Percentiles rank a stretch among this genome's conserved stretches.
These are phyloP conservation scores for Deakozyma indianensis DNA, from an alignment of 805 yeast species.

Conservation along the genomic window DNA sequence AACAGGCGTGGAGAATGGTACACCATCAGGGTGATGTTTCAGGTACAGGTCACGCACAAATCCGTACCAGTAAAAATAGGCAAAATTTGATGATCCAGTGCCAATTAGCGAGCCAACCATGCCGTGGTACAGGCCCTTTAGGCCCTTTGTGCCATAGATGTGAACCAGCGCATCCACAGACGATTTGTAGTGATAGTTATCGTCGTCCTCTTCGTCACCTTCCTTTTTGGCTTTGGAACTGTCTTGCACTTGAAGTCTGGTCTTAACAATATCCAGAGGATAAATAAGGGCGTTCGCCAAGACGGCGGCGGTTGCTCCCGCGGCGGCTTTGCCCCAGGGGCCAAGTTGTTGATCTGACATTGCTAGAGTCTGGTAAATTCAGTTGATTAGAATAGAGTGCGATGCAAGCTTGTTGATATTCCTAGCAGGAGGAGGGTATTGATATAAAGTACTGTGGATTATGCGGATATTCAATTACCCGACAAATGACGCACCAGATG, in stretches of 20 bases:
- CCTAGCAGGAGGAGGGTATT: too few relatives aligned
- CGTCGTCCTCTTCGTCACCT: constrained; percentile 4
- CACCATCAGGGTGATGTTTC: constrained; percentile 21
- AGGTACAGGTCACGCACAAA: constrained; percentile 46
- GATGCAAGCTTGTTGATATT: too few relatives aligned
- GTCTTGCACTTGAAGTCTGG: constrained; percentile 57
- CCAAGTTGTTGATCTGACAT: too few relatives aligned
- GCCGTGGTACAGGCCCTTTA: constrained; percentile 61
- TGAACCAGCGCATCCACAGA: constrained; percentile 48
- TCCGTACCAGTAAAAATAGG: constrained; percentile 81
- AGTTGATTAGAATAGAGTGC: too few relatives aligned
- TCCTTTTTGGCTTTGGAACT: constrained; percentile 4
- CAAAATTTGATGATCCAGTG: constrained; percentile 63
- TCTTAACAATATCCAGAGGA: constrained; percentile 67
- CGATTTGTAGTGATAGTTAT: constrained; percentile 30
- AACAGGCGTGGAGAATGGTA: constrained; percentile 36
- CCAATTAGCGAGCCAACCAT: constrained; percentile 52
- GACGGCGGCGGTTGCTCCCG: constrained; percentile 73
- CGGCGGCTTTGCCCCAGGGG: constrained; percentile 64
- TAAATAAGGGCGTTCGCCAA: constrained; percentile 67
- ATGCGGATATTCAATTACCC: too few relatives aligned
- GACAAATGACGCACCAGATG: too few relatives aligned
- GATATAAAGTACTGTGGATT: too few relatives aligned
- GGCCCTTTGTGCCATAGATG: constrained; percentile 43
- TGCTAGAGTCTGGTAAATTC: too few relatives aligned